Base-by-base conservation (phyloP, 257 asterid species). In the Avicennia marina region DNA sequence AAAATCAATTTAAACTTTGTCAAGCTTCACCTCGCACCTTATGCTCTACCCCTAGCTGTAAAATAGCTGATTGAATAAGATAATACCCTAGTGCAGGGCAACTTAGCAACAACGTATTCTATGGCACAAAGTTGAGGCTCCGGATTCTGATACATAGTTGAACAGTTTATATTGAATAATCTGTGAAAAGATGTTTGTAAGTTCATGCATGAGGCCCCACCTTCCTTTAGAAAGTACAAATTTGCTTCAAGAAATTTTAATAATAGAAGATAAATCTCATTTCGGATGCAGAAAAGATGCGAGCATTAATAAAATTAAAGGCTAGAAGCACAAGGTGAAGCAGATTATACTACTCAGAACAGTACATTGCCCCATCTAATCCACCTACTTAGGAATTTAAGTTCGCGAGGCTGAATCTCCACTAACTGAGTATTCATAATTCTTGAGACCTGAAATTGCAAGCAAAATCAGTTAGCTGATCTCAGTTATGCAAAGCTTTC, bases 401-500 rank as follows among this genome's bases (percentile, higher is more conserved):
- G 89, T 74, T 89, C 97, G 21, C 65, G 79, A 62, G 97, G 97
- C 63, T 72, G 84, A 72, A 86, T 73, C 71, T 83, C 95, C 74
- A 73, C 71, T 26, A 84, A 67, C 63, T 77, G 82, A 58, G 74
- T 61, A 71, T 57, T 73, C 81, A 77, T 75, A 22, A 21, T 75
- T 78, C 70, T 63, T 59, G 52, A 25, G 53, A 57, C 81, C 89
- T 78, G 77, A 64, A 74, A 72, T 25, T n/a, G n/a, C n/a, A n/a
- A 43, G 34, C 55, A 47, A 15, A 61, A 62, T 33, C 26, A 48
- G 26, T 42, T 42, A 39, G 39, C 32, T 44, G n/a, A 56, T 60
- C 27, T 69, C 58, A 19, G 13, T 38, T 38, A 24, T 17, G 22
- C 44, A 27, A 16, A 11, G 9, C 62, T n/a, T 40, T 25, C 1